Evolutionary conservation across 139 green algal genomes (phyloP), one percentile per base, ranked within the genome.

Genomic region (Chlorella ohadii): DNA sequence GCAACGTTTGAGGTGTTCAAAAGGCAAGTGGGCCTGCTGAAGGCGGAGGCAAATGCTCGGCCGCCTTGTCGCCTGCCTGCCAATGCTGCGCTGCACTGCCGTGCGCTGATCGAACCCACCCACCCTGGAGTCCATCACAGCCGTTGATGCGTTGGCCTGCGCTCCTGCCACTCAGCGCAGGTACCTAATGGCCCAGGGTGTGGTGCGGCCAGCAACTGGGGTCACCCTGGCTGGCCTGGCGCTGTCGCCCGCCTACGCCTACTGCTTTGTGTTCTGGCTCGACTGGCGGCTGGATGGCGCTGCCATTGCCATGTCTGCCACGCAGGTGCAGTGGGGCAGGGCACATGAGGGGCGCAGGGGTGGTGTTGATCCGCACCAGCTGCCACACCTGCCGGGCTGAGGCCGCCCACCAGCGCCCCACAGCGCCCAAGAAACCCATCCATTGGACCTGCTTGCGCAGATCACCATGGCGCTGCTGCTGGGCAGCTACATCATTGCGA

Each of bases 241-340:
- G 6, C 20, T 89, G 0, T 36, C 79, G 4, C 59, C 76, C 0
- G 56, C 79, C 28, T 89, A 79, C 75, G 88, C 88, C 82, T 88
- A 31, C 19, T 28, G 84, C 19, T 55, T 92, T 2, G 72, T 94
- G 19, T 80, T 79, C 38, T 33, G 74, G 0, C 28, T 78, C 13
- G 39, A 55, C 19, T 73, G 86, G 87, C 87, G 92, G 11, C 75
- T 96, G 28, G 84, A 92, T 33, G 93, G 93, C 33, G 92, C 92
- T 4, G 93, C 93, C 6, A 34, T 85, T 51, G 93, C 92, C 1
- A 90, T 90, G 41, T 63, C 93, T 23, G 51, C 75, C 16, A 90
- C 85, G n/a, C 89, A 94, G 83, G 47, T 84, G 31, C 12, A 59
- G 44, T 9, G 44, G 44, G 44, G n/a, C n/a, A n/a, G n/a, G n/a